Percentiles rank a stretch among this genome's conserved stretches.
phyloP scores from a whole-genome alignment of 441 rosid genomes.

The Hura crepitans region DNA sequence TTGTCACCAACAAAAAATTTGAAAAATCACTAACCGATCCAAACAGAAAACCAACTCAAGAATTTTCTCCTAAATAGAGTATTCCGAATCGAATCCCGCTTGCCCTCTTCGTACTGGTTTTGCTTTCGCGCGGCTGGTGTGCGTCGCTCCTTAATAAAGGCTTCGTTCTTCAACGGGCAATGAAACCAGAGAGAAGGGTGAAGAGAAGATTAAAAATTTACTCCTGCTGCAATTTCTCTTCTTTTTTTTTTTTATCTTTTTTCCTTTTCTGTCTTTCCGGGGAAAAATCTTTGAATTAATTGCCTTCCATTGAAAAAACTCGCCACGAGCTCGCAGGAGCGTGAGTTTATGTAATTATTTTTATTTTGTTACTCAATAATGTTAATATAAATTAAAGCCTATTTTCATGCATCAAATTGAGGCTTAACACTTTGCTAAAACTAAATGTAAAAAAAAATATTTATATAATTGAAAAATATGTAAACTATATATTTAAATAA shows the following conservation, averaged over 20 bases:
- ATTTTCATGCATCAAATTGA: too few relatives aligned
- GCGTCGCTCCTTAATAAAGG: not conserved
- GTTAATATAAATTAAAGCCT: too few relatives aligned
- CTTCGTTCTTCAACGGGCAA: constrained; percentile 16
- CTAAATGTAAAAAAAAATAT: too few relatives aligned
- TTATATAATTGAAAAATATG: too few relatives aligned
- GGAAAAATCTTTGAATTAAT: not conserved
- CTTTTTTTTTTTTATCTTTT: not conserved
- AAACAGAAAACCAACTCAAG: not conserved
- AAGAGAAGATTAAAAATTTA: not conserved
- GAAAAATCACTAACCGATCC: not conserved
- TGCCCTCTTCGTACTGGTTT: not conserved
- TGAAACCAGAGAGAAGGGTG: constrained; percentile 32
- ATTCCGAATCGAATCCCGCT: not conserved
- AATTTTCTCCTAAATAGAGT: not conserved
- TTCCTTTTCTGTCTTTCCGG: not conserved
- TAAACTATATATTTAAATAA: too few relatives aligned
- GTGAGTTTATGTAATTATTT: too few relatives aligned
- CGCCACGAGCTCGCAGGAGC: too few relatives aligned
- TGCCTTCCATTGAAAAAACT: not conserved
- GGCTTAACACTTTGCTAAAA: too few relatives aligned
- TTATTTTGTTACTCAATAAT: too few relatives aligned
- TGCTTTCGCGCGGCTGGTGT: constrained; percentile 4
- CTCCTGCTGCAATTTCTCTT: not conserved
- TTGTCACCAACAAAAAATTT: constrained; percentile 2